A percentile compares a stretch with the other conserved stretches of the same genome.
phyloP scores from a whole-genome alignment of 2,329 filamentous ascomycete genomes.

The Penicillium freii region DNA sequence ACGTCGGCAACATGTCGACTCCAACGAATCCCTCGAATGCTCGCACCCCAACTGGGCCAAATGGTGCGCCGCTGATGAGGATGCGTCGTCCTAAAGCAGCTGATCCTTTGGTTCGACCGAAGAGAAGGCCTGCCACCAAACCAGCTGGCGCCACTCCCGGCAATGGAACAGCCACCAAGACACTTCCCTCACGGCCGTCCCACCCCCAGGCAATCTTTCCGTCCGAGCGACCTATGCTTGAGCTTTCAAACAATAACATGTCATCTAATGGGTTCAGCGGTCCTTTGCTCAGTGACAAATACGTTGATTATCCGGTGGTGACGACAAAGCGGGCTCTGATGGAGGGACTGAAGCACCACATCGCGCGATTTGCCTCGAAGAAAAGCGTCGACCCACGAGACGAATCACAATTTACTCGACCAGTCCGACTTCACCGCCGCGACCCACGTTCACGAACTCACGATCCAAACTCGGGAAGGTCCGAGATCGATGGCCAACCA shows the following conservation, averaged over 20 bases:
- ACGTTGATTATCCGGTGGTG: slow-evolving; percentile 66
- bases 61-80: slow-evolving; percentile 42
- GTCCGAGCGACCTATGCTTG: slow-evolving; percentile 21
- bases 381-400: slow-evolving; percentile 66
- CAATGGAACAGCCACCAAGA: slow-evolving; percentile 24
- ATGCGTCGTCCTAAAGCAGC: slow-evolving; percentile 51
- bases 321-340: slow-evolving; percentile 79
- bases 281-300: slow-evolving; percentile 40
- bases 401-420: slow-evolving; percentile 78
- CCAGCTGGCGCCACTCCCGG: slow-evolving; percentile 24
- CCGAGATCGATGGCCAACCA: slow-evolving; percentile 44
- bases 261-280: slow-evolving; percentile 45
- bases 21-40: slow-evolving; percentile 47
- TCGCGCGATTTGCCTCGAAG: slow-evolving; percentile 74
- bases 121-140: slow-evolving; percentile 44
- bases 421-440: slow-evolving; percentile 83
- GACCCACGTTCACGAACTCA: slow-evolving; percentile 66
- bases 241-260: slow-evolving; percentile 30
- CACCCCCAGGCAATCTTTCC: slow-evolving; percentile 20
- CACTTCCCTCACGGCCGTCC: slow-evolving; percentile 26
- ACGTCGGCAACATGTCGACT: slow-evolving; percentile 32
- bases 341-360: slow-evolving; percentile 78
- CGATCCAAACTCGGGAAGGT: slow-evolving; percentile 54
- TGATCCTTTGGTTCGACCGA: slow-evolving; percentile 65
- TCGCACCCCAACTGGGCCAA: slow-evolving; percentile 48